Evolutionary conservation across 1,284 basidiomycete genomes (phyloP), one percentile per base, ranked within the genome.

Genomic region (Sphagnurus paluster): DNA sequence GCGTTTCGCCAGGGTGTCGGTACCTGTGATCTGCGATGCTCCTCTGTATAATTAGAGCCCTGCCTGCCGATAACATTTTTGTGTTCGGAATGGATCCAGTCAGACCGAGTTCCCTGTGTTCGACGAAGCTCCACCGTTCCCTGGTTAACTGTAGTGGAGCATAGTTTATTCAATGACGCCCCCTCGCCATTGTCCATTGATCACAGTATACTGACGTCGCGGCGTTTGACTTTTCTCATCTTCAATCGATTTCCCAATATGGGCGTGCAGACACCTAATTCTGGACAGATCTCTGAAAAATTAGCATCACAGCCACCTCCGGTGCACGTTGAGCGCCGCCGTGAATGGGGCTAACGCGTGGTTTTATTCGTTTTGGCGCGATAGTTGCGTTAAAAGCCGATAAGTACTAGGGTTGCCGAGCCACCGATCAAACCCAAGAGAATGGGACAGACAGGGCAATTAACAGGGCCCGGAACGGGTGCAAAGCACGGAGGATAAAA

Each of bases 141-240:
- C n/a, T n/a, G n/a, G n/a, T n/a, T n/a, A n/a, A n/a, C n/a, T n/a
- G n/a, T n/a, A n/a, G n/a, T n/a, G n/a, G n/a, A n/a, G n/a, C n/a
- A n/a, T n/a, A n/a, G n/a, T n/a, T n/a, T n/a, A n/a, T n/a, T n/a
- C n/a, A n/a, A n/a, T n/a, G n/a, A n/a, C n/a, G n/a, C n/a, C n/a
- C n/a, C n/a, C n/a, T n/a, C n/a, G n/a, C n/a, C n/a, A n/a, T n/a
- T n/a, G n/a, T n/a, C n/a, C n/a, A 39, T 43, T 47, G 44, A 53
- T 52, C 53, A 50, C 48, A 45, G 44, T 43, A 41, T 47, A 51
- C 36, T 46, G 55, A 58, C 61, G n/a, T n/a, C n/a, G 65, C 58
- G 65, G 64, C 65, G 64, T 66, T 67, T 64, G 53, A 47, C 61
- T 65, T 64, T 64, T 57, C 50, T 49, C 56, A 62, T 48, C 25